Conservation (phyloP, 192 early-diverging fungal species). For the Pilaira anomala region DNA sequence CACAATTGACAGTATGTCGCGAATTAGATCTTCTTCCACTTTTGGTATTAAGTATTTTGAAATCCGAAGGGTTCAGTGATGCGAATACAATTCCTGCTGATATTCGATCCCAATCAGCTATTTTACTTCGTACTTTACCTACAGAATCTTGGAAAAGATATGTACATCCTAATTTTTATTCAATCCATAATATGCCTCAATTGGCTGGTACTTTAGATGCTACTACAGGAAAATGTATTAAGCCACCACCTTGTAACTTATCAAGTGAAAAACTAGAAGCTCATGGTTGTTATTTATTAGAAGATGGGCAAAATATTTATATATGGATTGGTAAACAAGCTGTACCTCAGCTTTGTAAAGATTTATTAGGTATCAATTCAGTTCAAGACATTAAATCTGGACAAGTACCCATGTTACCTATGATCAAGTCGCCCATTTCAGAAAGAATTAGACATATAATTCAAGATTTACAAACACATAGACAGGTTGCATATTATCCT, state of each 20-base stretch:
- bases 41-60: slow-evolving; percentile 64
- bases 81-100: slow-evolving; percentile 49
- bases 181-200: slow-evolving; percentile 63
- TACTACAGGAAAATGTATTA: slow-evolving; percentile 51
- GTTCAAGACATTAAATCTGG: slow-evolving; percentile 63
- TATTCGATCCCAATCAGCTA: slow-evolving; percentile 60
- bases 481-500: slow-evolving; percentile 59
- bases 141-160: slow-evolving; percentile 55
- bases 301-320: slow-evolving; percentile 68
- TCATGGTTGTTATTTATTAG: slow-evolving; percentile 73
- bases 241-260: slow-evolving; percentile 68
- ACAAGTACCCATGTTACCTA: slow-evolving; percentile 52
- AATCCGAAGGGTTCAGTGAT: slow-evolving; percentile 51
- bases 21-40: slow-evolving; percentile 73
- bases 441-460: slow-evolving; percentile 59
- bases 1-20: slow-evolving; percentile 68
- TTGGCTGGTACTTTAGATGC: slow-evolving; percentile 51
- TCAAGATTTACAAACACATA: slow-evolving; percentile 51
- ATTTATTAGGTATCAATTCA: slow-evolving; percentile 59
- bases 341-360: slow-evolving; percentile 53
- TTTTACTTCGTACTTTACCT: slow-evolving; percentile 63
- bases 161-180: slow-evolving; percentile 65
- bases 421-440: slow-evolving; percentile 58
- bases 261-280: slow-evolving; percentile 75
- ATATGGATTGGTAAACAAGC: slow-evolving; percentile 74